A percentile compares a stretch with the other conserved stretches of the same genome.
Conservation (phyloP, 768 basidiomycete species). For the Lyophyllum decastes region DNA sequence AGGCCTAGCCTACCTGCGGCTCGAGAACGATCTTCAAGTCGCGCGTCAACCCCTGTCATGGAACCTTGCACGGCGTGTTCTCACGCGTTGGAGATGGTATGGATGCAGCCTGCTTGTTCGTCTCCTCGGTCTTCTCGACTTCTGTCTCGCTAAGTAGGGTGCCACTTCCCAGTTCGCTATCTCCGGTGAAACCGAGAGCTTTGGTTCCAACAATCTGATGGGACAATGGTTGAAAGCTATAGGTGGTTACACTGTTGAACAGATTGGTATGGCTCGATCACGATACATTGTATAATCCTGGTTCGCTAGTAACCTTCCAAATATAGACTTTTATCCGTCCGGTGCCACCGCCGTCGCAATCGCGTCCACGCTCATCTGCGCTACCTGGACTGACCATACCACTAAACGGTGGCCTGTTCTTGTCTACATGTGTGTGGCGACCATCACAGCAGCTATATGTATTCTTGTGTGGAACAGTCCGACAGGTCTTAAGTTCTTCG, state of each 20-base stretch:
- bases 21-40: conserved; percentile 42
- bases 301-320: not conserved
- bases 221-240: conserved; percentile 69
- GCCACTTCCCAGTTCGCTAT: conserved; percentile 50
- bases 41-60: conserved; percentile 46
- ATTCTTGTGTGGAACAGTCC: conserved; percentile 65
- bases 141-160: not conserved
- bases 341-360: conserved; percentile 69
- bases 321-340: conserved; percentile 49
- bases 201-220: conserved; percentile 74
- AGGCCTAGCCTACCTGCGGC: conserved; percentile 48
- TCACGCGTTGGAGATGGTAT: conserved; percentile 69
- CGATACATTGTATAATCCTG: not conserved
- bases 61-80: conserved; percentile 45
- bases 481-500: conserved; percentile 69
- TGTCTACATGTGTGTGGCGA: conserved; percentile 60
- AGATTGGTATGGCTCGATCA: conserved; percentile 44
- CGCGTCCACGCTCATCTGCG: conserved; percentile 61
- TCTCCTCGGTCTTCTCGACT: not conserved
- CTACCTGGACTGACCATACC: conserved; percentile 63
- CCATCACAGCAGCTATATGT: conserved; percentile 53
- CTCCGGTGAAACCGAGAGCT: conserved; percentile 68
- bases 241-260: conserved; percentile 62
- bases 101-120: conserved; percentile 63
- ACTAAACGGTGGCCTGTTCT: conserved; percentile 63